Base-by-base conservation (phyloP, 2,329 filamentous ascomycete species). In the Apiospora koreana region DNA sequence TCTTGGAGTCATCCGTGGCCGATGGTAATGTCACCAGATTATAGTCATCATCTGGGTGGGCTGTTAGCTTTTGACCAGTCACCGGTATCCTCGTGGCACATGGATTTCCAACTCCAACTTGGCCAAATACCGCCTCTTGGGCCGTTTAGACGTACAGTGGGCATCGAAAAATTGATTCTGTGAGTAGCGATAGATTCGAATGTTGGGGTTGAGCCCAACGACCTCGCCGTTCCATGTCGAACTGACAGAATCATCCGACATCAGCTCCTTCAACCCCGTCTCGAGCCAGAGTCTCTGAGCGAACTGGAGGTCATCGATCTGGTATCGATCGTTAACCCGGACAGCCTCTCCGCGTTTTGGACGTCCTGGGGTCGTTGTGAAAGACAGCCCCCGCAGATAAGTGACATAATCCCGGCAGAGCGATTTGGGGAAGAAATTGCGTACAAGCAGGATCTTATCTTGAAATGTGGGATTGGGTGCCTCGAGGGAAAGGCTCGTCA, bases 111-210 rank as follows among this genome's bases (percentile, higher is more conserved):
- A 12, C 10, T 35, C 8, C 35, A 3, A 35, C 35, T 8, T 4
- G 35, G 35, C 8, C 35, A 35, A 8, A 35, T 35, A 35, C 35
- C 35, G 35, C n/a, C 46, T 54, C 8, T 50, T 28, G 12, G 14
- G 3, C 16, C 31, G 28, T 25, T n/a, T 7, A n/a, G 14, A 87
- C 92, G 76, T 87, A 95, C 94, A 98, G 80, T 98, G 95, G 76
- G 93, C 92, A 77, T 94, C 94, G 79, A 98, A 98, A 79, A 95
- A 97, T 79, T 98, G 94, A 0, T 93, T 94, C 74, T 92, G 89
- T 0, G 87, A 88, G 80, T 98, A 98, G 28, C 95, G 89, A 82
- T 98, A 98, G 41, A 98, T 89, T 43, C 95, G 87, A 69, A 98
- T 97, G 74, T 97, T 97, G 10, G 93, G 90, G 80, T 94, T 97